phyloP scores from a whole-genome alignment of 345 rosid genomes.

The Zanthoxylum bungeanum region DNA sequence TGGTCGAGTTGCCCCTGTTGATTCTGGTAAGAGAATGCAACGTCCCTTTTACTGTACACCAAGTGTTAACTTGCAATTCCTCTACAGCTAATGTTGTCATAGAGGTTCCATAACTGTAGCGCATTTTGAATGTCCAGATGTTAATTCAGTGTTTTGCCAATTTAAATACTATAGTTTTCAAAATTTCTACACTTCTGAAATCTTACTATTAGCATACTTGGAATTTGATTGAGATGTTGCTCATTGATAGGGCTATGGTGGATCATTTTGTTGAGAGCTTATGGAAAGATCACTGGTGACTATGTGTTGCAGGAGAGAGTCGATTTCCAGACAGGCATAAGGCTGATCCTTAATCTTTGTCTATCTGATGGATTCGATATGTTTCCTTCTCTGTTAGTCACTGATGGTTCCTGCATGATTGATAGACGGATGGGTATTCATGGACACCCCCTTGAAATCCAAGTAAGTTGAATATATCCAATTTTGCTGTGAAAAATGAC shows the following conservation, averaged over 20 bases:
- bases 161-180: background rate
- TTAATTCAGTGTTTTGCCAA: background rate
- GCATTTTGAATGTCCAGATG: background rate
- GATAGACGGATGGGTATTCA: conserved; percentile 98
- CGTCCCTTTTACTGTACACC: background rate
- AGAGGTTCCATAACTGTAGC: background rate
- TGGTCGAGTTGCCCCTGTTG: conserved; percentile 97
- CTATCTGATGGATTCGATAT: conserved; percentile 91
- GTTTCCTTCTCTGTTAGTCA: conserved; percentile 92
- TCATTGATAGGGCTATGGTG: conserved; percentile 74
- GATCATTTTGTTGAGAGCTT: conserved; percentile 89
- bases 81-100: background rate
- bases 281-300: conserved; percentile 90
- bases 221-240: conserved; percentile 4
- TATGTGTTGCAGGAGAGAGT: conserved; percentile 81
- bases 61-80: background rate
- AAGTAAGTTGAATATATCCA: conserved; percentile 39
- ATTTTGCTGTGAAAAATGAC: background rate
- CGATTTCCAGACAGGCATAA: conserved; percentile 96
- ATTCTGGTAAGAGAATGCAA: conserved; percentile 58
- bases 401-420: conserved; percentile 97
- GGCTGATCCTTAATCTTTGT: conserved; percentile 75
- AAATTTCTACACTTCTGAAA: background rate
- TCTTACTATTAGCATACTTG: background rate
- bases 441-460: conserved; percentile 97